A percentile compares a stretch with the other conserved stretches of the same genome.
Evolutionary conservation across 2,329 filamentous ascomycete genomes (phyloP).

Genomic region (Bipolaris sorokiniana): DNA sequence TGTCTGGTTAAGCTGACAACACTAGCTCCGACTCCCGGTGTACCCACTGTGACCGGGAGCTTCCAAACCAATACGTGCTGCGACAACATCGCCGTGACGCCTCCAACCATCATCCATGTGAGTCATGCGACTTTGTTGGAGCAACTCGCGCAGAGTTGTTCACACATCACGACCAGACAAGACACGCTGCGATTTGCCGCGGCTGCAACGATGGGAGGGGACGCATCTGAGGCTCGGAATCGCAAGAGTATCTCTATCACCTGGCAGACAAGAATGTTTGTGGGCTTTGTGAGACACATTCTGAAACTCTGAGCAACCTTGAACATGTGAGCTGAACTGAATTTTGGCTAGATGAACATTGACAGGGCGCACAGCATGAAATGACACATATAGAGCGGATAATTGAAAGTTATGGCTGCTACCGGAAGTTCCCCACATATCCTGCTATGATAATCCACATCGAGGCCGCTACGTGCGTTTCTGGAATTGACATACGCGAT

Average conservation of each 20-base stretch:
- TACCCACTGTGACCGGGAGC: no score
- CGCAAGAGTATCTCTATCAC: background rate
- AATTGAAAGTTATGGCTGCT: background rate
- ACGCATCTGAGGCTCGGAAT: background rate
- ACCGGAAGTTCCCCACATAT: background rate
- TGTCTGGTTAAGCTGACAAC: no score
- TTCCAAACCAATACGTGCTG: no score
- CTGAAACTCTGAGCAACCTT: background rate
- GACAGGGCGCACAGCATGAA: background rate
- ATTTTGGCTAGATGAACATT: background rate
- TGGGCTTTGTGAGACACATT: background rate
- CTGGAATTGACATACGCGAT: background rate
- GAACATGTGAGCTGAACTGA: background rate
- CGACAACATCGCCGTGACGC: no score
- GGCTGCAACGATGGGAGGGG: background rate
- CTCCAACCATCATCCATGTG: background rate
- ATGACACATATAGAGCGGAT: background rate
- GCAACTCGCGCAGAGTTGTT: background rate
- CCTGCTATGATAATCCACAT: background rate
- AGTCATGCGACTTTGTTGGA: background rate
- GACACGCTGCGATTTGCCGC: background rate
- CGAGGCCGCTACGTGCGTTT: background rate
- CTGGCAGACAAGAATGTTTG: background rate
- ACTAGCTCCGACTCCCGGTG: no score
- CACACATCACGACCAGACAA: background rate